Evolutionary conservation across 2,329 filamentous ascomycete species (phyloP), one percentile per base, ranked within the genome.

Genomic region (Ophiostoma pallidulum): DNA sequence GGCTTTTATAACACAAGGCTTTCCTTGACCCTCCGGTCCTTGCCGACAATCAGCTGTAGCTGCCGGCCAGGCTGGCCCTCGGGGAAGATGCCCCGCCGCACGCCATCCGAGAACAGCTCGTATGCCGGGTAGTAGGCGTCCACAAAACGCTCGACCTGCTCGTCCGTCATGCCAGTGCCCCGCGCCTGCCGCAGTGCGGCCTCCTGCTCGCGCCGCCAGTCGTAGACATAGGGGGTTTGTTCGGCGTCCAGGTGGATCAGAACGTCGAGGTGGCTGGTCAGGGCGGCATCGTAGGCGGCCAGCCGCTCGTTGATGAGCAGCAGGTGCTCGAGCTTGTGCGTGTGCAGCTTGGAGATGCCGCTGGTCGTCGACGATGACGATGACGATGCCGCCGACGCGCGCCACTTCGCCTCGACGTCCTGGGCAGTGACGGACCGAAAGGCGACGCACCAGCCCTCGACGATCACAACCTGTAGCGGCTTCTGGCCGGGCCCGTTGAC

Each of bases 381-480:
- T 3, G 19, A 22, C 7, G 46, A 19, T 65, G 66, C 14, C 8
- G 39, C 26, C 72, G 75, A 33, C 8, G 37, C 44, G 12, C 6
- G 10, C 59, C 70, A 68, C 56, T 72, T 72, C 4, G 79, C 62
- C 24, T 72, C 70, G 4, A 77, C 62, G 5, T 66, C 70, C n/a
- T 66, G 60, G 0, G 72, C 63, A 26, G 67, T 57, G 12, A 90
- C 64, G 0, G 83, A 64, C 6, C 81, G 78, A 66, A 95, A 95
- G 3, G 88, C 90, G 12, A 94, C 80, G 62, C 84, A 92, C 90
- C 89, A 95, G 16, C 90, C 89, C 64, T 96, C 89, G 53, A 95
- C 81, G 44, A 95, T 77, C 19, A 95, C 74, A 7, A 91, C 78
- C 20, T 75, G 64, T 20, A 76, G 65, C n/a, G 64, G 68, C 3